phyloP scores from a whole-genome alignment of 1,284 basidiomycete genomes.

The Trametes versicolor region DNA sequence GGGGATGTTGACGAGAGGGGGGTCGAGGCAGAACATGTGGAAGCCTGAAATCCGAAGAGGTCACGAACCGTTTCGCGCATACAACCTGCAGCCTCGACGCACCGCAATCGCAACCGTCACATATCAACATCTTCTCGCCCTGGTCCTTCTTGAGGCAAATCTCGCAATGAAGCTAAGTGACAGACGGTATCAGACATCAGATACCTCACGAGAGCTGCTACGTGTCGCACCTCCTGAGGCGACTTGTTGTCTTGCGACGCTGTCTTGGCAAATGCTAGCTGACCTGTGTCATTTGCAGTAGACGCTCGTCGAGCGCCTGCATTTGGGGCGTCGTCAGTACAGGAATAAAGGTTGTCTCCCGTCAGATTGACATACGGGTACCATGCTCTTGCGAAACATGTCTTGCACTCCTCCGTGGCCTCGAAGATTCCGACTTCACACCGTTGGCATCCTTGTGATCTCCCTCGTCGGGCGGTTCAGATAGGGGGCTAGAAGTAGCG shows the following conservation, averaged over 20 bases:
- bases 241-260: conserved; percentile 28
- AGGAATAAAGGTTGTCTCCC: background rate
- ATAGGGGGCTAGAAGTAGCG: conserved; percentile 77
- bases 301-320: conserved; percentile 33
- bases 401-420: conserved; percentile 40
- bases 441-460: conserved; percentile 60
- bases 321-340: background rate
- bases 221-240: conserved; percentile 37
- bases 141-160: conserved; percentile 90
- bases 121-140: conserved; percentile 92
- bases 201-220: background rate
- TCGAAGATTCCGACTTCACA: conserved; percentile 30
- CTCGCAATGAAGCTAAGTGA: conserved; percentile 78
- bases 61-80: conserved; percentile 6
- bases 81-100: conserved; percentile 41
- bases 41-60: conserved; percentile 70
- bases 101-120: conserved; percentile 98
- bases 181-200: background rate
- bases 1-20: conserved; percentile 86
- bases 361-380: conserved; percentile 33
- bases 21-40: conserved; percentile 96
- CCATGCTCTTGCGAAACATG: conserved; percentile 37
- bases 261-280: conserved; percentile 12
- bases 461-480: conserved; percentile 79
- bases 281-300: conserved; percentile 26